These are phyloP conservation scores for Penicillium steckii DNA, from an alignment of 495 filamentous ascomycete species.

Conservation along the genomic window DNA sequence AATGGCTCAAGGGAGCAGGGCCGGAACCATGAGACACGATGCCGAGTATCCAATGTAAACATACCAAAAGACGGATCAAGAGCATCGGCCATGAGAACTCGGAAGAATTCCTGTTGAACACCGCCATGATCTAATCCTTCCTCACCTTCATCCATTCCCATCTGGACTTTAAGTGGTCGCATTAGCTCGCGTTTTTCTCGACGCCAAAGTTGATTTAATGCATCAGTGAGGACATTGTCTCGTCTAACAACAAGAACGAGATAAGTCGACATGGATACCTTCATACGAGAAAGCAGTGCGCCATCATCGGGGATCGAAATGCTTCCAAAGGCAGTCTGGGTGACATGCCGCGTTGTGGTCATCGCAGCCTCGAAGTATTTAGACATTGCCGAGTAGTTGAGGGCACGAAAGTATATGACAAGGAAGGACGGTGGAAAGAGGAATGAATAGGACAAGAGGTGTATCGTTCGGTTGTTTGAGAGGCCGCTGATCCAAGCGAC, in stretches of 20 bases:
- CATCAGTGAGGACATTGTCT: constrained; percentile 68
- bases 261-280: constrained; percentile 64
- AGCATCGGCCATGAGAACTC: constrained; percentile 72
- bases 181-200: constrained; percentile 78
- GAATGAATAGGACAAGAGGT: constrained; percentile 79
- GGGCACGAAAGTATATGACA: constrained; percentile 83
- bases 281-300: constrained; percentile 59
- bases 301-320: constrained; percentile 43
- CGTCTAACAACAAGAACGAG: constrained; percentile 75
- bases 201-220: constrained; percentile 85
- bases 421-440: constrained; percentile 71
- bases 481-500: constrained; percentile 62
- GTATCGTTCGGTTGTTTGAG: constrained; percentile 60
- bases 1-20: constrained; percentile 75
- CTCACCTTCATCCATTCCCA: constrained; percentile 78
- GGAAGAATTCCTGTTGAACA: constrained; percentile 94
- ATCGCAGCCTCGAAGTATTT: constrained; percentile 69
- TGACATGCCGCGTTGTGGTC: constrained; percentile 58
- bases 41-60: constrained; percentile 73
- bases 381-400: constrained; percentile 83
- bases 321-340: constrained; percentile 52
- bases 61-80: constrained; percentile 72
- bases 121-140: constrained; percentile 92
- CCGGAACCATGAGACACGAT: constrained; percentile 82
- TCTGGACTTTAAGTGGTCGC: constrained; percentile 81